A percentile compares a stretch with the other conserved stretches of the same genome.
phyloP scores from a whole-genome alignment of 345 rosid species.

The Aurinia saxatilis region DNA sequence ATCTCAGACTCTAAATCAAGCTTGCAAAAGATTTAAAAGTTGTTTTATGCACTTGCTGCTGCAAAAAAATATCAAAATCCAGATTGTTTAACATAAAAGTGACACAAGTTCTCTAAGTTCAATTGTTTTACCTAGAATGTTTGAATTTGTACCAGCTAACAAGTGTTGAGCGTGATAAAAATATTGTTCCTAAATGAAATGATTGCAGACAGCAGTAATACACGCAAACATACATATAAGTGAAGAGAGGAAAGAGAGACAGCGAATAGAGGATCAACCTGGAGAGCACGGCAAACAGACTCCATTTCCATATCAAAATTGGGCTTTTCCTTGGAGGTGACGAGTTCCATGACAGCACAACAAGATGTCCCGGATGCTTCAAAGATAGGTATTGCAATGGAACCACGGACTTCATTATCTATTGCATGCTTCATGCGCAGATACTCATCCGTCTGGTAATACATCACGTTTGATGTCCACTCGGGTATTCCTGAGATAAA shows the following conservation, averaged over 20 bases:
- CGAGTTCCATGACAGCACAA: constrained; percentile 87
- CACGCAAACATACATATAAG: constrained; percentile 5
- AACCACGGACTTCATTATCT: constrained; percentile 66
- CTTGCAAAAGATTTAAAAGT: constrained; percentile 13
- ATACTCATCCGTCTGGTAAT: constrained; percentile 65
- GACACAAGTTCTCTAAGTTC: constrained; percentile 1
- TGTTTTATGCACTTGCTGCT: constrained; percentile 21
- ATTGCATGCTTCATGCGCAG: constrained; percentile 57
- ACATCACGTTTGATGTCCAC: constrained; percentile 78
- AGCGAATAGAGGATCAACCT: constrained; percentile 40
- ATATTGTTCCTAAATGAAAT: background rate
- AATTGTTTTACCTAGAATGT: constrained; percentile 12
- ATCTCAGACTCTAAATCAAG: constrained; percentile 21
- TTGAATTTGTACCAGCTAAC: background rate
- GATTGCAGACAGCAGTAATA: background rate
- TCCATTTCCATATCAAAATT: constrained; percentile 78
- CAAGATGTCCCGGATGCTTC: constrained; percentile 43
- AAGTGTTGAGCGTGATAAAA: background rate
- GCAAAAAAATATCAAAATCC: constrained; percentile 17
- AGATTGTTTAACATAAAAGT: background rate
- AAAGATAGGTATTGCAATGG: constrained; percentile 75
- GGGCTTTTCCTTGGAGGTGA: constrained; percentile 62
- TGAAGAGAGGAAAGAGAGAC: background rate
- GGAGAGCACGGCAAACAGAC: constrained; percentile 60
- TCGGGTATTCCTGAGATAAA: constrained; percentile 76